Evolutionary conservation across 805 yeast species (phyloP), one percentile per base, ranked within the genome.

Genomic region (Starmerella sp.): DNA sequence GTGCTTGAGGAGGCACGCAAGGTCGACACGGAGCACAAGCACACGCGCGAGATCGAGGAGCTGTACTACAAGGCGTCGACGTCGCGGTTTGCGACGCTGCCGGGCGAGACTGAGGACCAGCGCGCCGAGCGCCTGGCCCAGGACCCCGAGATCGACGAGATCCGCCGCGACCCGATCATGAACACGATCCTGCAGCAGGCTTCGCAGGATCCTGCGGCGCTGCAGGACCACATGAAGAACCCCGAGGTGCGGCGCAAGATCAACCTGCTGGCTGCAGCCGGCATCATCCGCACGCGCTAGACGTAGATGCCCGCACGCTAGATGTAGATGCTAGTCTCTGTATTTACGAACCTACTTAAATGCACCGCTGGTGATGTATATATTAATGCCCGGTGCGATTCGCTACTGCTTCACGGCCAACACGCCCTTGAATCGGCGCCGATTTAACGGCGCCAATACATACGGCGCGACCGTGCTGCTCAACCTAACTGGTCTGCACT

Each of bases 141-240:
- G 69, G 98, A 93, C 71, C 97, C 98, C 28, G 98, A 93, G 74
- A 84, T 93, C 59, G 89, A 85, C 53, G 78, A 82, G 57, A 90
- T 93, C 63, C 77, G 95, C 73, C 91, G 86, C 70, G 98, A 93
- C 68, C 99, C 99, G 10, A 88, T 91, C 44, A 91, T 93, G 97
- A 93, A 89, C 73, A 83, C 91, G 54, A 93, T 93, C 61, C 77
- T 93, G 69, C 84, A 81, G 63, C 99, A 93, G 74, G 97, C 97
- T 17, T 86, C 84, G 70, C 86, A 81, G 57, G 86, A 93, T 69
- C 98, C 98, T 51, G 95, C 96, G 46, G 97, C 97, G 54, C 77
- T 93, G 64, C 95, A 86, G 69, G 97, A 91, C 65, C 98, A 93
- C 73, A 89, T 93, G 96, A 86, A 81, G 77, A 93, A 93, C 73